Base-by-base conservation (phyloP, 345 rosid genomes). In the Aquilaria yunnanensis region DNA sequence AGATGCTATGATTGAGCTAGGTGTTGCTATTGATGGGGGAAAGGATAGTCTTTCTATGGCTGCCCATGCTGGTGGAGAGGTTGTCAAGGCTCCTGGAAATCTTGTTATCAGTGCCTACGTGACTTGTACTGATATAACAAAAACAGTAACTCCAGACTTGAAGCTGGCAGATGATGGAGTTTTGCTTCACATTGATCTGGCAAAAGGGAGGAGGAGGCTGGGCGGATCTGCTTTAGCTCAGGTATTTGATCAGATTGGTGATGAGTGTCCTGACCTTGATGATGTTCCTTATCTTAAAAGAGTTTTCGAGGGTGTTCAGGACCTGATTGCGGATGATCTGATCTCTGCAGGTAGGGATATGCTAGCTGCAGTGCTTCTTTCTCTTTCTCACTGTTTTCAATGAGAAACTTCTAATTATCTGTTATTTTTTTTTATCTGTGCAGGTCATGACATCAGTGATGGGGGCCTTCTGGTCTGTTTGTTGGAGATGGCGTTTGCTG, bases 31-130 rank as follows among this genome's bases (percentile, higher is more conserved):
- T 76, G 98, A 87, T 78, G 97, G 96, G 54, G 98, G 97, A 33
- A 89, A 89, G 82, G 97, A 87, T 73, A 87, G 97, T 72, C 87
- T 92, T 34, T 89, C 98, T 14, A 92, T 89, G 97, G 98, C 97
- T 56, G 98, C 94, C 68, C 88, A 81, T 67, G 75, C 88, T 3
- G 84, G 60, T 34, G 87, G 81, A 60, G 98, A 93, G 75, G 82
- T 87, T 69, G 98, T 85, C 32, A 92, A 92, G 79, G 89, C 96
- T 70, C 98, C 98, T 41, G 98, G 98, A 47, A 89, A 90, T 77
- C 96, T 92, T 62, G 98, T 90, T 64, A 85, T 90, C 43, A 85
- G 98, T 72, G 88, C 77, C 2, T 90, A 89, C 65, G 96, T 81
- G 60, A 90, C 98, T 48, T 87, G 92, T 72, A 81, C 84, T 58